Evolutionary conservation across 2,329 filamentous ascomycete genomes (phyloP), one percentile per base, ranked within the genome.

Genomic region (Rutstroemia sp.): DNA sequence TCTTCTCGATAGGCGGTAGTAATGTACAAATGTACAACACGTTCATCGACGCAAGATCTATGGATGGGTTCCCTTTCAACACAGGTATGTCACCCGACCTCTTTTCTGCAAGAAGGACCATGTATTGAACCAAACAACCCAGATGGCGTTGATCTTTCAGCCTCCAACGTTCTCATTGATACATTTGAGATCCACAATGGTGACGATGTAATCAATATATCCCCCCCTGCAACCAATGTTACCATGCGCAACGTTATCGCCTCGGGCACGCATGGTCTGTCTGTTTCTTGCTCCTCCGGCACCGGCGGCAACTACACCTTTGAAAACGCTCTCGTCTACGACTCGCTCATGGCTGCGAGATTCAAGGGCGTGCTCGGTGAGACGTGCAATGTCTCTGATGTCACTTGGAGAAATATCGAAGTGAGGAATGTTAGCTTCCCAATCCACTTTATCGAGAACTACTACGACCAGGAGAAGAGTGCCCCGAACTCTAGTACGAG

Each of bases 181-280:
- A 44, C 40, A 6, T 17, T 55, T 27, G 53, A 54, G 38, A 48
- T 54, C 25, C 51, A 54, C 34, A 54, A 54, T 17, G 51, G 51
- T 14, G 51, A 54, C 12, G 51, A 48, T 16, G 23, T 49, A n/a
- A 54, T 54, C n/a, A 54, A 54, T 23, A 6, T 54, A 7, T 49
- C 34, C 1, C 51, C 51, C 5, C 51, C 51, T 1, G 16, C 51
- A 1, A n/a, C 30, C 14, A 54, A 54, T 17, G 44, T 54, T 16
- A 54, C 44, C 2, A 36, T 55, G 5, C 53, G 53, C 46, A 51
- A 55, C 1, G 5, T 55, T 25, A 27, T 55, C 47, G 47, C 53
- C 16, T 55, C 53, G 1, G 47, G 47, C 5, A 51, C 53, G 4
- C 53, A 51, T 17, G 47, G 53, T 5, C 46, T 55, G 4, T 44